Evolutionary conservation across 345 rosid genomes (phyloP), one percentile per base, ranked within the genome.

Genomic region (Aurinia saxatilis): DNA sequence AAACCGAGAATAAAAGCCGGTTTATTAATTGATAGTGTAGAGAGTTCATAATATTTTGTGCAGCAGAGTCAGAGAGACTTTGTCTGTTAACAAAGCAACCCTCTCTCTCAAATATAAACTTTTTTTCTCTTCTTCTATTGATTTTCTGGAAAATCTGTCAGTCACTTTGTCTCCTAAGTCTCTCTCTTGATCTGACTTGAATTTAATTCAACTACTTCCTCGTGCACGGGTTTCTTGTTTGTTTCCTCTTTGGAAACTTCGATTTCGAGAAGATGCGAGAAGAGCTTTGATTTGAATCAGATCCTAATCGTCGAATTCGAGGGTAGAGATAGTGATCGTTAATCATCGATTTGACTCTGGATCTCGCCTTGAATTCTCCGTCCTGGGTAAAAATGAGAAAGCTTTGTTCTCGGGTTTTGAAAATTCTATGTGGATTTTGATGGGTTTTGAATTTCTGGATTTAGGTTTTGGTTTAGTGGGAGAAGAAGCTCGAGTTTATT

Each of bases 141-240:
- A 64, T 36, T 17, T 35, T 57, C 71, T 65, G 75, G 61, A n/a
- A 53, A 65, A 57, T 65, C 66, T 64, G 66, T 65, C 75, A 71
- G 70, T 65, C 66, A 65, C 39, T 49, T 31, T 61, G 67, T 70
- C 68, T 61, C 57, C n/a, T 21, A 10, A 0, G 25, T 36, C 3
- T 57, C 57, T 67, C 25, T 50, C 45, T 65, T 45, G 56, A 71
- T 71, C 66, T 71, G 75, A 71, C 64, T 71, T 9, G 5, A 12
- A 64, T 71, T 71, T 0, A 57, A 63, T 70, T 70, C 33, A 63
- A 16, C 65, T 54, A 53, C 63, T 54, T 46, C 36, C 25, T 21
- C 25, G 25, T 57, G 36, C 55, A 36, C 50, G 29, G 9, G 35
- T 27, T 35, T 58, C 15, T 71, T 74, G 81, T 74, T 74, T 63